Evolutionary conservation across 306 rosid genomes (phyloP).

Genomic region (Prunus mira): DNA sequence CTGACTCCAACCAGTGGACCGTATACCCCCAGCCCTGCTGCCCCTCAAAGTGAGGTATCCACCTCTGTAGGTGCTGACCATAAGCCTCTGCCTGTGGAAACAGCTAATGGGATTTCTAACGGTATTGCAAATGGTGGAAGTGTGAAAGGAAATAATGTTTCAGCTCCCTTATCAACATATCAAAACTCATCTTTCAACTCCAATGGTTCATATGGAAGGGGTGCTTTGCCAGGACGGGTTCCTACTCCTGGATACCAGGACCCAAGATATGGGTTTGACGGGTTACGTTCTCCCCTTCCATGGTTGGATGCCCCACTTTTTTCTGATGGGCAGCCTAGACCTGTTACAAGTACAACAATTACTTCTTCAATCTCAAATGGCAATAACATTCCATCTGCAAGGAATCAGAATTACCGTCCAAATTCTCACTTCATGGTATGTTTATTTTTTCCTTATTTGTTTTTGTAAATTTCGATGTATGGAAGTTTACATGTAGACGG

Average conservation of each 20-base stretch:
- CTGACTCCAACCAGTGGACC: conserved; percentile 77
- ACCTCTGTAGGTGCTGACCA: conserved; percentile 69
- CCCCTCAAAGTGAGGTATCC: conserved; percentile 61
- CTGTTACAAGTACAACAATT: conserved; percentile 48
- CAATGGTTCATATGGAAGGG: conserved; percentile 44
- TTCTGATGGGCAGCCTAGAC: conserved; percentile 88
- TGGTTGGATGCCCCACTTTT: conserved; percentile 69
- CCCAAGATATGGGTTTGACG: conserved; percentile 71
- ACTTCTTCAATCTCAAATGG: conserved; percentile 58
- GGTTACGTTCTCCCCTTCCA: conserved; percentile 51
- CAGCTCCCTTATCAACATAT: conserved; percentile 34
- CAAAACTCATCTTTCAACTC: conserved; percentile 39
- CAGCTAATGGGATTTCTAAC: conserved; percentile 61
- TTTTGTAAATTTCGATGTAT: background rate
- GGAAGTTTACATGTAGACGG: background rate
- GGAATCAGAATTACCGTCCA: conserved; percentile 78
- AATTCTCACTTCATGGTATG: conserved; percentile 73
- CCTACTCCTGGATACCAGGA: conserved; percentile 83
- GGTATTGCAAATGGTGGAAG: conserved; percentile 45
- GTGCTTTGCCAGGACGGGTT: conserved; percentile 56
- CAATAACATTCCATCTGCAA: conserved; percentile 40
- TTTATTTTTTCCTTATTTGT: background rate
- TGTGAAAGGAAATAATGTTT: conserved; percentile 52
- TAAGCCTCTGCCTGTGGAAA: conserved; percentile 62
- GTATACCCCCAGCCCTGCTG: conserved; percentile 41